Evolutionary conservation across 2,329 filamentous ascomycete genomes (phyloP), one percentile per base, ranked within the genome.

Genomic region (Trichoderma sp.): DNA sequence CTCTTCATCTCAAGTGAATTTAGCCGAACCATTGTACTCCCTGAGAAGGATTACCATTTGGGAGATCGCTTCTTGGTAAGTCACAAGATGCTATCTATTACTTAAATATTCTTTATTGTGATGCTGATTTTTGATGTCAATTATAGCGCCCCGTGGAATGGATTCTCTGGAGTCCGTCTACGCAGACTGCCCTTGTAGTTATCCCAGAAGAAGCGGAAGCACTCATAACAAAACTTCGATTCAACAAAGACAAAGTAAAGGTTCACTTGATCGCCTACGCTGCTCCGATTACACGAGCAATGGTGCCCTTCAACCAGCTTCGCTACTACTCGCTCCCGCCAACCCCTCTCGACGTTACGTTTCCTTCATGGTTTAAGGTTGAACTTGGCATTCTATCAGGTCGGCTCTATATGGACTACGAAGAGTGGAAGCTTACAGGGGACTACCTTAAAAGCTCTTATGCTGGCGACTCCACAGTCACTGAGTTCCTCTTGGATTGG

Each of bases 201-300:
- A 87, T 86, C 32, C 86, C 88, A 0, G 89, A 91, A 70, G 89
- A 92, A 73, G 87, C 84, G 0, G 86, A 91, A 66, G 54, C 35
- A 0, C 70, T 90, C 0, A 80, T 91, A 3, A 80, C 81, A 0
- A 69, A 80, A 0, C 70, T 89, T 6, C 75, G 75, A 1, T 63
- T 64, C 0, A 50, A 29, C 3, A 15, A 1, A 17, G 35, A 60
- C 1, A 65, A 45, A 17, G 66, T 71, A 0, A 39, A 60, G 1
- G 80, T 82, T 0, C 80, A 85, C 65, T 77, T 91, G 0, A 72
- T 90, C 0, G 77, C 81, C 0, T 91, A 91, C 68, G 81, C 88
- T 0, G 84, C 88, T 0, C 86, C 89, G 0, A 81, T 88, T 0
- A 89, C 88, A 0, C 81, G 82, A 34, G 79, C 80, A 1, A 91